These are phyloP conservation scores for Tieghemostelium lacteum DNA, from an alignment of 78 protist species.

Conservation along the genomic window DNA sequence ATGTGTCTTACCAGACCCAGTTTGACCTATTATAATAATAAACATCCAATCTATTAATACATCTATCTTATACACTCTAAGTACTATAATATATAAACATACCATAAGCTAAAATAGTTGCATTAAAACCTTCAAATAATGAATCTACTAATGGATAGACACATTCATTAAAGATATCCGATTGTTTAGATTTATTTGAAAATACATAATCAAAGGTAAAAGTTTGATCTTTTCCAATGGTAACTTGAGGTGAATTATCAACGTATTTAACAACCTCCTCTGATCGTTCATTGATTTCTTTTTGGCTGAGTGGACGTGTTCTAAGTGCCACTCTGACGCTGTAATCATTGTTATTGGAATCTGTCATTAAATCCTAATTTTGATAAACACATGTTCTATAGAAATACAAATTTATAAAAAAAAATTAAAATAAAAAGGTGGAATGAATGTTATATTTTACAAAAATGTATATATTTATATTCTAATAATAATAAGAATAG, in stretches of 20 bases:
- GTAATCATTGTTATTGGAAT: constrained; percentile 6
- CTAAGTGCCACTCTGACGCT: constrained; percentile 77
- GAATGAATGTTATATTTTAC: neutral
- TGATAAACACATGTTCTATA: too few species aligned
- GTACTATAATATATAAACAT: neutral
- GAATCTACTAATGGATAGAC: constrained; percentile 62
- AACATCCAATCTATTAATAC: neutral
- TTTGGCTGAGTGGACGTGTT: constrained; percentile 73
- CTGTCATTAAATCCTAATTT: too few species aligned
- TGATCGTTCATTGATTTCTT: constrained; percentile 55
- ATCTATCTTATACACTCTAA: neutral
- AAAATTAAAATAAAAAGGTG: neutral
- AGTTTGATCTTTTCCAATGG: constrained; percentile 77
- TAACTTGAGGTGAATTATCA: constrained; percentile 54
- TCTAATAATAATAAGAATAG: neutral
- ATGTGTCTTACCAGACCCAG: constrained; percentile 85
- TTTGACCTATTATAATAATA: neutral
- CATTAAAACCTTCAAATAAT: constrained; percentile 81
- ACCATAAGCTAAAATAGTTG: constrained; percentile 88
- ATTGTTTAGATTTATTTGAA: constrained; percentile 32
- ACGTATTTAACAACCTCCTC: constrained; percentile 57
- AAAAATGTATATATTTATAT: too few species aligned
- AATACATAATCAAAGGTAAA: constrained; percentile 79
- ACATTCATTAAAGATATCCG: constrained; percentile 66
- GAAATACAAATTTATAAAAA: too few species aligned